phyloP scores from a whole-genome alignment of 2,329 filamentous ascomycete genomes.

The Lachnellula hyalina region DNA sequence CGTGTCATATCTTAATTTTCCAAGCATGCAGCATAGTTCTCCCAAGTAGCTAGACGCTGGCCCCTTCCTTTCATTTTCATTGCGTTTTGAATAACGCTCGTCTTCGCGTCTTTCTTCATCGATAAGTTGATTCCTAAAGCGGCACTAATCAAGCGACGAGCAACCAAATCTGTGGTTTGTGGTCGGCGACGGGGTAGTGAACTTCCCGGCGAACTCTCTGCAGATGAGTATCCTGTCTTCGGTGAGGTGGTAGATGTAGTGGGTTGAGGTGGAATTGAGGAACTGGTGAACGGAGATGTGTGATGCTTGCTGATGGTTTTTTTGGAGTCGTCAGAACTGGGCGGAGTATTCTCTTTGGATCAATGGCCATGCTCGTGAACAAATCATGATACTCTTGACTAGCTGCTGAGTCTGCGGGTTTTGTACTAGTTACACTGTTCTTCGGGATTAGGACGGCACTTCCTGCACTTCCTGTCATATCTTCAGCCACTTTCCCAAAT shows the following conservation, averaged over 20 bases:
- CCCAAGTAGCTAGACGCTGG: background rate
- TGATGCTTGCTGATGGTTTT: background rate
- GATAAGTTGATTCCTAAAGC: constrained; percentile 4
- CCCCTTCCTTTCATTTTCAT: background rate
- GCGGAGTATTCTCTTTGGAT: background rate
- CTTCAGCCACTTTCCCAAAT: too few relatives aligned
- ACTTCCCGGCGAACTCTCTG: background rate
- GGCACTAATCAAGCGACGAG: constrained; percentile 4
- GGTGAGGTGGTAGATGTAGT: background rate
- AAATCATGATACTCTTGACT: background rate
- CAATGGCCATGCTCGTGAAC: background rate
- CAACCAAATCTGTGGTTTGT: constrained; percentile 8
- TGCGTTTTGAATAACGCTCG: background rate
- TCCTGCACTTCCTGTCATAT: background rate
- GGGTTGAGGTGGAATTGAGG: background rate
- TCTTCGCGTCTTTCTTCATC: constrained; percentile 7
- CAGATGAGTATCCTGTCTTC: too few relatives aligned
- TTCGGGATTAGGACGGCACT: background rate
- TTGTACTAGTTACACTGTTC: background rate
- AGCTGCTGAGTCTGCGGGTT: background rate
- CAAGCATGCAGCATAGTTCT: background rate
- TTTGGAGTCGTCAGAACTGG: background rate
- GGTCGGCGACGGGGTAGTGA: background rate
- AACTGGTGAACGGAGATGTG: background rate
- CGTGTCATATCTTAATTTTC: background rate